Base-by-base conservation (phyloP, 139 green algal genomes). In the Auxenochlorella protothecoides region DNA sequence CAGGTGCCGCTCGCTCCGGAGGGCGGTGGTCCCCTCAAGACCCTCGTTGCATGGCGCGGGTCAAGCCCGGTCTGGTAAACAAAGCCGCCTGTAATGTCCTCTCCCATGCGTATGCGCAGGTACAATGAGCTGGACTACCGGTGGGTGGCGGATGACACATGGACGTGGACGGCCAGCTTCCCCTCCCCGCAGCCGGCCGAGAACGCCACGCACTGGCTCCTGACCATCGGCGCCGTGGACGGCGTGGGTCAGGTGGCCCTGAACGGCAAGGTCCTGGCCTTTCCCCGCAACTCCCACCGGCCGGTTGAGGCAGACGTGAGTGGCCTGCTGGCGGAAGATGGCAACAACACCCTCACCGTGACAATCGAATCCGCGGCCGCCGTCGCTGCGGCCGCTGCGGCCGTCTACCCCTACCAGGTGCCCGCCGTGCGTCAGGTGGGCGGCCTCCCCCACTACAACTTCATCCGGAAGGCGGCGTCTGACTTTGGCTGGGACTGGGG, bases 401-500 rank as follows among this genome's bases (percentile, higher is more conserved):
- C 72, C 3, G 70, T 54, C 0, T 80, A 77, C 61, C 78, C 70
- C 7, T 85, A 85, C 59, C 14, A 64, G 0, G 77, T 84, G 14
- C 80, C 77, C 2, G 55, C 51, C 59, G 70, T 15, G 11, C 61
- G 51, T 14, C 76, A 81, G 12, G 13, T 69, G 55, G 75, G 63
- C 13, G 11, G 60, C 4, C 72, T 83, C 5, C 70, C 78, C 13
- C 64, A 72, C 63, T 93, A 89, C 81, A 91, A 90, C 80, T 92
- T 91, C 65, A 68, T 89, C 10, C 77, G 89, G 66, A 94, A 93
- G 72, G 78, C 89, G 2, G 85, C 83, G 3, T 83, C 76, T 59
- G 86, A 92, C 72, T 91, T 91, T 83, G 75, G 89, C 14, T 94
- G 89, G 89, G 89, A 95, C 78, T 95, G 89, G 89, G 88, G 85